Base-by-base conservation (phyloP, 805 yeast genomes). In the Yamadazyma scolyti region DNA sequence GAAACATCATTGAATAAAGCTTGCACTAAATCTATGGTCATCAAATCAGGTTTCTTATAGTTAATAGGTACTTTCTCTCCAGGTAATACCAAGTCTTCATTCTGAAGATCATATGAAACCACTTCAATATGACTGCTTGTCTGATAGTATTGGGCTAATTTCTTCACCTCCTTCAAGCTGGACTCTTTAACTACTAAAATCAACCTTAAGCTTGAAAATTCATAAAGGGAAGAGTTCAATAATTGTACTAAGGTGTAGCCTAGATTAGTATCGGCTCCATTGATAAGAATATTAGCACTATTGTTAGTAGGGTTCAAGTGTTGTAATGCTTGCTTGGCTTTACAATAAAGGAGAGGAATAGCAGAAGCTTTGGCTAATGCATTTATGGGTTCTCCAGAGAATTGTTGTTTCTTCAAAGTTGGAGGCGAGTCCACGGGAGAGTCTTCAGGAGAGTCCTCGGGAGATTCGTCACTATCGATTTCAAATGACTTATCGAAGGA, bases 241-340 rank as follows among this genome's bases (percentile, higher is more conserved):
- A 55, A 17, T 37, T 66, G 71, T 4, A 59, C 34, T 4, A 66
- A 19, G 5, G 65, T 65, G 27, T 44, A 41, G 0, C 68, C 70
- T 15, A 65, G 37, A 23, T 52, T 44, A 7, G 71, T 63, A 35
- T 65, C 69, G 3, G 61, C 72, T 16, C 72, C 72, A 43, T 65
- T 64, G 35, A 66, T 60, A 20, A 66, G 44, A 10, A 66, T 37
- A 29, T 49, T 59, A 6, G 60, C 59, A n/a, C n/a, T n/a, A 19
- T 30, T 31, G 13, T 43, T 38, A 9, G 40, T 33, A 2, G 38
- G 32, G 4, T 37, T 22, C 33, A 58, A 38, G 35, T 57, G 52
- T 5, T 47, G 33, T 16, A 63, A 48, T 1, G 60, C 52, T 31
- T 60, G 66, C 30, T 58, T 58, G 14, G 68, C 65, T 16, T 63